A percentile compares a stretch with the other conserved stretches of the same genome.
phyloP scores from a whole-genome alignment of 2,329 filamentous ascomycete genomes.

The Phoma sp. region DNA sequence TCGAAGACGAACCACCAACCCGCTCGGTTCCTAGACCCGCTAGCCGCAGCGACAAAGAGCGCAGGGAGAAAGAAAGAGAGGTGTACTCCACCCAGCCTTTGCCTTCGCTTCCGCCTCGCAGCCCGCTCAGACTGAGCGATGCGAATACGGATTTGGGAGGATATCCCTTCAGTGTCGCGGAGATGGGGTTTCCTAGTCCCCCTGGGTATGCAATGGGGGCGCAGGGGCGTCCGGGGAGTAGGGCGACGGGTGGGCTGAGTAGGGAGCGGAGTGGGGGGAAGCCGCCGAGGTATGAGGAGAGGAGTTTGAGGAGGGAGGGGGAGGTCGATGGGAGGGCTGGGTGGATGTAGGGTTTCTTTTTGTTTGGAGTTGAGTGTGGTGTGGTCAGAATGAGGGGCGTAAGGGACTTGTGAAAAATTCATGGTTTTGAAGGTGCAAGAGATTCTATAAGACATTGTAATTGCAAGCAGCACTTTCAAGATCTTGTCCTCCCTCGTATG shows the following conservation, averaged over 20 bases:
- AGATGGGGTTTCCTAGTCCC: constrained; percentile 28
- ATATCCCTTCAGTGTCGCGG: constrained; percentile 25
- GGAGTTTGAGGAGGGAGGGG: background rate
- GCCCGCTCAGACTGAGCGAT: constrained; percentile 10
- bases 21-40: background rate
- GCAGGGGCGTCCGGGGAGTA: constrained; percentile 1
- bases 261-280: constrained; percentile 1
- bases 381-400: too few relatives aligned
- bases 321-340: background rate
- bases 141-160: constrained; percentile 8
- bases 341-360: background rate
- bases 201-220: constrained; percentile 16
- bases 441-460: too few relatives aligned
- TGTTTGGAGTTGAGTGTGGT: background rate
- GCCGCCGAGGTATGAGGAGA: constrained; percentile 10
- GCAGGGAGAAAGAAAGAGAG: background rate
- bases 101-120: constrained; percentile 9
- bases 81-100: background rate
- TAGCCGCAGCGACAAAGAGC: background rate
- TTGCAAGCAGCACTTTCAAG: too few relatives aligned
- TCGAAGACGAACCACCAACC: background rate
- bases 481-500: too few relatives aligned
- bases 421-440: too few relatives aligned
- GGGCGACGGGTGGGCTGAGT: background rate
- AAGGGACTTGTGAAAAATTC: too few relatives aligned